Conservation (phyloP, 495 filamentous ascomycete species). For the Penicillium desertorum region DNA sequence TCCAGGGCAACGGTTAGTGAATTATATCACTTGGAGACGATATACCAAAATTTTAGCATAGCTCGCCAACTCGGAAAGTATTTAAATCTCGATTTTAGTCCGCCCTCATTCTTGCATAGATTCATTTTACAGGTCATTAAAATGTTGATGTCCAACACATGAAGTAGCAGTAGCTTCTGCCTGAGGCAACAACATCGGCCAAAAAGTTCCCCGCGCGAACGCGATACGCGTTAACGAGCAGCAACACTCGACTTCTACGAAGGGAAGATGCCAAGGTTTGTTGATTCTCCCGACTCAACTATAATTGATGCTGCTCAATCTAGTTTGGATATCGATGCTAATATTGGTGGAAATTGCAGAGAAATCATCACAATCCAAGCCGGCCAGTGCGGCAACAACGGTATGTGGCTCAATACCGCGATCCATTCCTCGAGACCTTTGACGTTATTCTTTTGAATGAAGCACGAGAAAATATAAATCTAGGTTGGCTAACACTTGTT, state of each 20-base stretch:
- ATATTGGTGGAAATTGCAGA: slow-evolving; percentile 47
- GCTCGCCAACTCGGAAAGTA: background rate
- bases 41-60: background rate
- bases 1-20: background rate
- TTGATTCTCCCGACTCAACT: background rate
- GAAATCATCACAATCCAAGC: slow-evolving; percentile 99
- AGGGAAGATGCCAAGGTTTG: slow-evolving; percentile 49
- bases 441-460: slow-evolving; percentile 2
- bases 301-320: background rate
- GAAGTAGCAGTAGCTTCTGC: slow-evolving; percentile 17
- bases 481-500: slow-evolving; percentile 19
- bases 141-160: slow-evolving; percentile 17
- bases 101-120: background rate
- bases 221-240: slow-evolving; percentile 42
- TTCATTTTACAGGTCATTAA: background rate
- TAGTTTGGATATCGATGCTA: background rate
- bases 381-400: slow-evolving; percentile 99
- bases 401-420: slow-evolving; percentile 51
- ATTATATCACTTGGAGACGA: background rate
- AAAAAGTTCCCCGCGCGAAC: slow-evolving; percentile 40
- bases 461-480: background rate
- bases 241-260: slow-evolving; percentile 26
- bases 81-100: background rate
- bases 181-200: slow-evolving; percentile 32
- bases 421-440: slow-evolving; percentile 13